phyloP scores from a whole-genome alignment of 768 basidiomycete species.

The Flagelloscypha sp. region DNA sequence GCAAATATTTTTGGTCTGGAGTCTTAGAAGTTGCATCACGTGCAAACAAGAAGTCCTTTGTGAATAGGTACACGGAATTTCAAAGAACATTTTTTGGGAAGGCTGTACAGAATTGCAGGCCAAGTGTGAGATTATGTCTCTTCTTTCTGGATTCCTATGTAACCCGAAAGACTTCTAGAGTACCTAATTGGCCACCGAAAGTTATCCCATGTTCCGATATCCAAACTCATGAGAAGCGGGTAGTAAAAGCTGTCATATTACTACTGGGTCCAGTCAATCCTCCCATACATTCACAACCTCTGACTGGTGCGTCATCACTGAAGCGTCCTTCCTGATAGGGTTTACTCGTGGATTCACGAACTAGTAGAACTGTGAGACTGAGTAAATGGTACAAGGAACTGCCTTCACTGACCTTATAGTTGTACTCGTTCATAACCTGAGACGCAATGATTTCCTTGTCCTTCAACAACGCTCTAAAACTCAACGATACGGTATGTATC shows the following conservation, averaged over 20 bases:
- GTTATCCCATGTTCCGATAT: conserved; percentile 1
- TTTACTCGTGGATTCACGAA: conserved; percentile 80
- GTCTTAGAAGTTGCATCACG: not conserved
- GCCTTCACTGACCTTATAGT: conserved; percentile 50
- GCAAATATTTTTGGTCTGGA: conserved; percentile 25
- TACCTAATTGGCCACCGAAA: conserved; percentile 6
- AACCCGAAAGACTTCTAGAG: conserved; percentile 10
- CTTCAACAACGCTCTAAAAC: conserved; percentile 47
- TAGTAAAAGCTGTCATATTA: conserved; percentile 3
- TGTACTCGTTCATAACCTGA: conserved; percentile 81
- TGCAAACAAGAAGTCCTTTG: conserved; percentile 4
- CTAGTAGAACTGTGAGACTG: conserved; percentile 26
- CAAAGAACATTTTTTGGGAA: not conserved
- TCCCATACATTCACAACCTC: conserved; percentile 64
- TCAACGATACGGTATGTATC: conserved; percentile 29
- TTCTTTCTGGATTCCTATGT: not conserved
- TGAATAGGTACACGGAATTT: not conserved
- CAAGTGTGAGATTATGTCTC: not conserved
- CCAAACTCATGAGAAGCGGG: conserved; percentile 1
- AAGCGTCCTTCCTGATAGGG: conserved; percentile 66
- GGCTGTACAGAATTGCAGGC: not conserved
- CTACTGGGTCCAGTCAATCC: conserved; percentile 23
- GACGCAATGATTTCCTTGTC: conserved; percentile 68
- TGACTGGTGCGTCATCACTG: conserved; percentile 79
- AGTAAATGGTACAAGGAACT: not conserved